Evolutionary conservation across 176 grass and related monocot species (phyloP).

Genomic region (Poa annua): DNA sequence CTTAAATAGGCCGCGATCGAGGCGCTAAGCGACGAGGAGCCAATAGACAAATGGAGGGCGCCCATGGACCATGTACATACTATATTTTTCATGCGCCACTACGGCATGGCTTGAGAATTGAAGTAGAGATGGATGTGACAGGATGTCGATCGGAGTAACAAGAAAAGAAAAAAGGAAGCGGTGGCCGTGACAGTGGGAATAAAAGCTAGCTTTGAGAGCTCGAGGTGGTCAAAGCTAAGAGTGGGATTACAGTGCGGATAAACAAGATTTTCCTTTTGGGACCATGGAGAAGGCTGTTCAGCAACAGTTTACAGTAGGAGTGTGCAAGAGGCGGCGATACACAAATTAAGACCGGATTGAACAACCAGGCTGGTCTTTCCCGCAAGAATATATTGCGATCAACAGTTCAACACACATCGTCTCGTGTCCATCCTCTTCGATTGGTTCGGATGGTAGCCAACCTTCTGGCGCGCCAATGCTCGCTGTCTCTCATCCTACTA

Average conservation of each 20-base stretch:
- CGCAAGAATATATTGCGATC: not conserved
- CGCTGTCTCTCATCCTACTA: too few relatives aligned
- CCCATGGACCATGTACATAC: constrained; percentile 11
- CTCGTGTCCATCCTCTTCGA: not conserved
- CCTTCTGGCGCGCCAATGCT: not conserved
- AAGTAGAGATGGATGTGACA: not conserved
- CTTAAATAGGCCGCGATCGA: constrained; percentile 47
- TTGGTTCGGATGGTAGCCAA: not conserved
- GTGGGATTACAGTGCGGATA: not conserved
- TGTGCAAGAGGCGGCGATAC: not conserved
- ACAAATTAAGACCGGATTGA: not conserved
- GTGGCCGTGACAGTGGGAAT: constrained; percentile 28
- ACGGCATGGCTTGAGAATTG: not conserved
- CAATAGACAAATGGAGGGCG: not conserved
- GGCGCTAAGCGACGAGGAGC: constrained; percentile 27
- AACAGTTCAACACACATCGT: not conserved
- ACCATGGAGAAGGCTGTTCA: not conserved
- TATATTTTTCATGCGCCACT: not conserved
- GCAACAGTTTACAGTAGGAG: not conserved
- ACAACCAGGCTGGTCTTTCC: not conserved
- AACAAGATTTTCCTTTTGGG: not conserved
- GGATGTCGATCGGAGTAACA: not conserved
- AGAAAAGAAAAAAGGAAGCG: not conserved
- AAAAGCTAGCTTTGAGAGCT: not conserved
- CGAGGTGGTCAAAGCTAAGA: constrained; percentile 16